A percentile compares a stretch with the other conserved stretches of the same genome.
phyloP scores from a whole-genome alignment of 2,329 filamentous ascomycete species.

The Microdochium bolleyi region DNA sequence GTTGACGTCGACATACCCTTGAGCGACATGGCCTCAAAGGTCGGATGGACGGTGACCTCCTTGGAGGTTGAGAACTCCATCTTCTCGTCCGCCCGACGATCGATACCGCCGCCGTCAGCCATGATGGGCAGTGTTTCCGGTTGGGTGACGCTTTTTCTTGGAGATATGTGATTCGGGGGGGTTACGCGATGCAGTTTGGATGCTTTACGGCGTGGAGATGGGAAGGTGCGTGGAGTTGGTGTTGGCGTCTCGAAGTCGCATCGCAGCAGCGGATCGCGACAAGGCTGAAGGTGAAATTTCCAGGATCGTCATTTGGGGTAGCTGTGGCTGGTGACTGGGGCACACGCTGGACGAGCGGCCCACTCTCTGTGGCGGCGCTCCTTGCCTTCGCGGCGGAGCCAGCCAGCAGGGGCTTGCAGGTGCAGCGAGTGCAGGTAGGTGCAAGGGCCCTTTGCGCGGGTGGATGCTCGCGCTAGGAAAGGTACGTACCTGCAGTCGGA shows the following conservation, averaged over 20 bases:
- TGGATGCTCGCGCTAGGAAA: too few relatives aligned
- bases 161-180: neutral
- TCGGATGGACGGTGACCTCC: conserved; percentile 91
- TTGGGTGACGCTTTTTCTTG: neutral
- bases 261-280: neutral
- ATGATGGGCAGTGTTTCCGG: conserved; percentile 43
- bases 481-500: neutral
- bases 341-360: neutral
- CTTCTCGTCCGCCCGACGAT: conserved; percentile 88
- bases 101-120: conserved; percentile 74
- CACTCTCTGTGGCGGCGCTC: neutral
- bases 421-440: too few relatives aligned
- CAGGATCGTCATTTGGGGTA: neutral
- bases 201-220: neutral
- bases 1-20: conserved; percentile 51
- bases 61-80: conserved; percentile 99
- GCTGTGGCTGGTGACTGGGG: neutral
- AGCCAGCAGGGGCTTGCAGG: too few relatives aligned
- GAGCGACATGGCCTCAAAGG: conserved; percentile 91
- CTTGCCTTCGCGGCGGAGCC: too few relatives aligned
- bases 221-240: neutral
- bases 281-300: neutral
- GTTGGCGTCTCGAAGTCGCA: neutral
- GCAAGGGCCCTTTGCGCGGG: neutral
- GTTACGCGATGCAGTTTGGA: neutral